Conservation (phyloP, 73 alveolate genomes). For the Paramecium caudatum region DNA sequence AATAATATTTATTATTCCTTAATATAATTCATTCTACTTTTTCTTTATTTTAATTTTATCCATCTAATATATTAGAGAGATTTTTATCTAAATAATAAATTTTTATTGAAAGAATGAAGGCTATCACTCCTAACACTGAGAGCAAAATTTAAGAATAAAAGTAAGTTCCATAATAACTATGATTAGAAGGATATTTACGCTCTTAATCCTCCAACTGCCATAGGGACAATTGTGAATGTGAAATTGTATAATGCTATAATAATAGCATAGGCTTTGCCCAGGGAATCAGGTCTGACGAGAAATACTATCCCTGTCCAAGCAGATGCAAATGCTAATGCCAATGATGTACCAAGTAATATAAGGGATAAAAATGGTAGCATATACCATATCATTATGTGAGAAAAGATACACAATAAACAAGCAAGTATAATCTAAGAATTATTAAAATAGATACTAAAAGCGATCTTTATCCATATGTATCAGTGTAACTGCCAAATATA, state of each 20-base stretch:
- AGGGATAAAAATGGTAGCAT: slow-evolving; percentile 52
- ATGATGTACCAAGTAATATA: slow-evolving; percentile 43
- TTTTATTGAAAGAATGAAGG: not conserved
- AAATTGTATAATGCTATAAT: slow-evolving; percentile 39
- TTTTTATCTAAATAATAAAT: not conserved
- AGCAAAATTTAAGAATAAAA: slow-evolving; percentile 62
- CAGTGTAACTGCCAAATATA: slow-evolving; percentile 40
- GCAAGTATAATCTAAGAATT: not conserved
- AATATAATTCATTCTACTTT: not conserved
- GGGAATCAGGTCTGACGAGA: slow-evolving; percentile 23
- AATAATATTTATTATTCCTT: not conserved
- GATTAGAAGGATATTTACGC: not conserved
- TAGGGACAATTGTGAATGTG: slow-evolving; percentile 39
- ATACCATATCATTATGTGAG: slow-evolving; percentile 62
- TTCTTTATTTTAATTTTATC: slow-evolving; percentile 20
- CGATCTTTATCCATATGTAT: slow-evolving; percentile 54
- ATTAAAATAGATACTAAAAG: not conserved
- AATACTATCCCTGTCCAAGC: slow-evolving; percentile 60
- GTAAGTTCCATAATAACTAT: slow-evolving; percentile 63
- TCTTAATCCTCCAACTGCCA: slow-evolving; percentile 53
- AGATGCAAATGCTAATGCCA: slow-evolving; percentile 60
- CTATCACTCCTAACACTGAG: slow-evolving; percentile 28
- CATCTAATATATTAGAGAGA: slow-evolving; percentile 16
- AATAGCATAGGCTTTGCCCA: slow-evolving; percentile 59
- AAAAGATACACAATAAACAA: not conserved